Base-by-base conservation (phyloP, 768 basidiomycete species). In the Kwoniella sp. region DNA sequence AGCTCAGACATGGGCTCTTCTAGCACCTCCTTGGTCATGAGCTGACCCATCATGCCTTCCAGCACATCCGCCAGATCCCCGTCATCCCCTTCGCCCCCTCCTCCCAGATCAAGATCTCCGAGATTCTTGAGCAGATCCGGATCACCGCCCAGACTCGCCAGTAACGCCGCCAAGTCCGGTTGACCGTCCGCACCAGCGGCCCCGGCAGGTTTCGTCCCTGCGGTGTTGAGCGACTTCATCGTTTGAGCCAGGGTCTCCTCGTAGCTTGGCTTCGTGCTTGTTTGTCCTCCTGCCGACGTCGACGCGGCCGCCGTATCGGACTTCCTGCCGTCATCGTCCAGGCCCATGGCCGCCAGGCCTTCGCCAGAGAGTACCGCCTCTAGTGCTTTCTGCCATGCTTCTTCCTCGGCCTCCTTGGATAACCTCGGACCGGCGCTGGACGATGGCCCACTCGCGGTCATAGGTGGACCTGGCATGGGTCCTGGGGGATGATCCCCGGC, bases 41-140 rank as follows among this genome's bases (percentile, higher is more conserved):
- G 58, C 37, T 70, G 67, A 25, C 56, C 63, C 74, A 76, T 76
- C 74, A 76, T 74, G 23, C 71, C 72, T 55, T 76, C 74, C 42
- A 76, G 54, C 34, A 76, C 39, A 10, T 65, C 69, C n/a, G 57
- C 63, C 3, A 65, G 22, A 39, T 67, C 63, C 17, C 60, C 67
- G 19, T 69, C 67, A 0, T 60, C 67, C 15, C 56, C 65, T 1
- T 44, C 57, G 1, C 46, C 57, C 14, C 25, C 62, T 10, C 37
- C 53, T 1, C 46, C 57, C 15, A 42, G 56, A 20, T 26, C 42
- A n/a, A 15, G 23, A 20, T 62, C 23, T 40, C 44, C 49, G 12
- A 46, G 37, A 15, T 57, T 56, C 26, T 58, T 62, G 17, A 63
- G 46, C 3, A 55, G 26, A 22, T 58, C 50, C 26, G 63, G 50